A percentile compares a stretch with the other conserved stretches of the same genome.
Conservation (phyloP, 345 rosid species). For the Triadica sebifera region DNA sequence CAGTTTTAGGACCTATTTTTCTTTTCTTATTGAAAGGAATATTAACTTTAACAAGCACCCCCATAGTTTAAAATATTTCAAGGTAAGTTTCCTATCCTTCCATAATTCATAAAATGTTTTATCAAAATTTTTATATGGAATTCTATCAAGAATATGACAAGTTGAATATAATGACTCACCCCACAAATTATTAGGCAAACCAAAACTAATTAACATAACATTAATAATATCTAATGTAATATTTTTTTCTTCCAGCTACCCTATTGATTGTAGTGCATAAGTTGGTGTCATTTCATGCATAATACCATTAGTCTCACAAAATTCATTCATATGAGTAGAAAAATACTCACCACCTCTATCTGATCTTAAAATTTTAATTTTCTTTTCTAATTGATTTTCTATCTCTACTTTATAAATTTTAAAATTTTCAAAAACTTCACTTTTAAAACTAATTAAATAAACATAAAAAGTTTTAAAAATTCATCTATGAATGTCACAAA, state of each 20-base stretch:
- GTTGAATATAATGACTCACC: background rate
- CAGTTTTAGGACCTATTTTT: background rate
- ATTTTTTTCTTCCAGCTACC: too few relatives aligned
- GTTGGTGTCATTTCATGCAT: background rate
- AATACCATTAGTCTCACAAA: background rate
- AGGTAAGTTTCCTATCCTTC: background rate
- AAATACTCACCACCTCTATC: too few relatives aligned
- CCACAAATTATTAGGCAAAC: background rate
- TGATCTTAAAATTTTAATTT: too few relatives aligned
- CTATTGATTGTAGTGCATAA: background rate
- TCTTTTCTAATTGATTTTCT: too few relatives aligned
- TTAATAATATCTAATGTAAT: too few relatives aligned
- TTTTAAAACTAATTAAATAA: too few relatives aligned
- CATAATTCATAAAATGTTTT: background rate
- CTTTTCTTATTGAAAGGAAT: background rate
- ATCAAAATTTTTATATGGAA: background rate
- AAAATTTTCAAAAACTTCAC: too few relatives aligned
- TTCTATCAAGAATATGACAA: background rate
- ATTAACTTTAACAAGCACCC: background rate
- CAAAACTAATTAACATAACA: background rate
- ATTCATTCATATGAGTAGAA: background rate
- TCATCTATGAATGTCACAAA: too few relatives aligned
- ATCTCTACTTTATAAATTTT: too few relatives aligned
- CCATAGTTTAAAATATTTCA: slow-evolving; percentile 3
- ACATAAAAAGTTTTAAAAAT: too few relatives aligned